Percentiles rank a stretch among this genome's conserved stretches.
Evolutionary conservation across 1,284 basidiomycete genomes (phyloP).

Genomic region (Ganoderma boninense): DNA sequence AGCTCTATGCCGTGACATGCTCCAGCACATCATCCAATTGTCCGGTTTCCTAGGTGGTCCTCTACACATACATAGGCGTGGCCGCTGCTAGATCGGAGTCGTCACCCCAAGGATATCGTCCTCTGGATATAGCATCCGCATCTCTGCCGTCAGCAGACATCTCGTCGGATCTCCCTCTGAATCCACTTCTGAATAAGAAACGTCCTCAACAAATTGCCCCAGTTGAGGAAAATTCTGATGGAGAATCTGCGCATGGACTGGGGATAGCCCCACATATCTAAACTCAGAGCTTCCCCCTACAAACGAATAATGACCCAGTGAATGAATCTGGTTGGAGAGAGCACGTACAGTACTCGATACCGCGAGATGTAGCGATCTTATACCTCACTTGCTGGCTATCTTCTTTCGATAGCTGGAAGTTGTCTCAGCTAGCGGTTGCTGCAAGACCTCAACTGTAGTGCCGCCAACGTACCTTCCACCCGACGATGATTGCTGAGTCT

Average conservation of each 20-base stretch:
- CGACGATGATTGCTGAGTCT: constrained; percentile 7
- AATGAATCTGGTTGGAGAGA: background rate
- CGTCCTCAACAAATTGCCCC: constrained; percentile 23
- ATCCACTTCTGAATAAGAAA: constrained; percentile 12
- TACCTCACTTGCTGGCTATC: background rate
- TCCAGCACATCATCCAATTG: background rate
- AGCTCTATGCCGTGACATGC: background rate
- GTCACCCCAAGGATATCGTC: background rate
- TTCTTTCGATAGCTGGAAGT: background rate
- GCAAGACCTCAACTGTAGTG: background rate
- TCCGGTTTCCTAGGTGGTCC: background rate
- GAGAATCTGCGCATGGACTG: constrained; percentile 1
- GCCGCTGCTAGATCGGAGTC: background rate
- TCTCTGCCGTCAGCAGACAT: constrained; percentile 20
- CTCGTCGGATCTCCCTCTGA: constrained; percentile 9
- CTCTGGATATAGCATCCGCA: constrained; percentile 20
- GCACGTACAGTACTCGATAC: background rate
- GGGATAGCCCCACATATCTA: constrained; percentile 5
- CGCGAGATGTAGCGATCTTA: background rate
- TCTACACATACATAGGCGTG: no score
- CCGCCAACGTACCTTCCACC: constrained; percentile 18
- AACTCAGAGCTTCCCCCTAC: background rate
- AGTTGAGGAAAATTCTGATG: constrained; percentile 5
- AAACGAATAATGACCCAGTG: background rate
- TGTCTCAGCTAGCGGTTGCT: background rate